Conservation (phyloP, 2,329 filamentous ascomycete genomes). For the Cordyceps farinosa region DNA sequence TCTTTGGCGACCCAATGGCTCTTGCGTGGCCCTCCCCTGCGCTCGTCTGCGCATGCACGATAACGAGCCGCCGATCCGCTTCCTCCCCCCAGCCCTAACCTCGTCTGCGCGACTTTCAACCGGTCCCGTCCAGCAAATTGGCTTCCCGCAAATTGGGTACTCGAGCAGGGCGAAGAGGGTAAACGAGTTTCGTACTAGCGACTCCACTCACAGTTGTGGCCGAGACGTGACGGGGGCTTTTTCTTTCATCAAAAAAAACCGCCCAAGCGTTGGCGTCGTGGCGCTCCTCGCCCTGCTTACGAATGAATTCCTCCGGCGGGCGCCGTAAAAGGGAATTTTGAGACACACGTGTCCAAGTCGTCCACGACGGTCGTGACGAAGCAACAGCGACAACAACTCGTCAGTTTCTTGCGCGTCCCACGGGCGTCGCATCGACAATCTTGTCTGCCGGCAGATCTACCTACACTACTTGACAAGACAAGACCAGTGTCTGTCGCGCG, state of each 20-base stretch:
- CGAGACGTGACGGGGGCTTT: not conserved
- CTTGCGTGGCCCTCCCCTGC: not conserved
- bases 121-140: not conserved
- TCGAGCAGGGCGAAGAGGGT: not conserved
- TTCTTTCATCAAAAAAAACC: not conserved
- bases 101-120: constrained; percentile 6
- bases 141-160: not conserved
- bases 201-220: constrained; percentile 15
- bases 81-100: constrained; percentile 3
- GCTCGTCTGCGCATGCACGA: not conserved
- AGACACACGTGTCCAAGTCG: constrained; percentile 6
- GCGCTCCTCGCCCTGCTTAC: constrained; percentile 4
- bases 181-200: constrained; percentile 10
- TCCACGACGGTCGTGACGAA: constrained; percentile 1
- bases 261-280: not conserved
- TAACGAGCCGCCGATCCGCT: constrained; percentile 10
- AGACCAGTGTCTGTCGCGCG: not conserved
- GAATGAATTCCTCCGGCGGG: not conserved
- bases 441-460: not conserved
- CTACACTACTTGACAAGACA: not conserved
- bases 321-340: not conserved
- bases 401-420: constrained; percentile 8
- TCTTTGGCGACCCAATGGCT: not conserved
- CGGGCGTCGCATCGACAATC: not conserved
- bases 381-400: not conserved